These are phyloP conservation scores for Cyclocybe aegerita DNA, from an alignment of 768 basidiomycete genomes.

Conservation along the genomic window DNA sequence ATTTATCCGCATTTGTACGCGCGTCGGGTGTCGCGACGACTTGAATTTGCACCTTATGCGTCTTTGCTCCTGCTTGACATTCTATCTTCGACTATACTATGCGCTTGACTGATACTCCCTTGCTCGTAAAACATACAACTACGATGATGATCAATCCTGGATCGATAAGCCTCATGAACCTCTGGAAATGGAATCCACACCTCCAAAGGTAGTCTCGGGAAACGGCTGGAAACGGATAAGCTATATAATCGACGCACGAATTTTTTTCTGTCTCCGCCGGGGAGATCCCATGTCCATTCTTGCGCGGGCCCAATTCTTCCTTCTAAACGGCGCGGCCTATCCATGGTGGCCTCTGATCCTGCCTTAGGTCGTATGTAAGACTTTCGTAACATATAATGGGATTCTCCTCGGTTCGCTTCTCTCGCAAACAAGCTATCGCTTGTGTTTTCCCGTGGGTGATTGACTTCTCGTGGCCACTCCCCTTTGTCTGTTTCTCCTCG, in stretches of 20 bases:
- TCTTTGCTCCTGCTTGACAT: not conserved
- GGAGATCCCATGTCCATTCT: constrained; percentile 8
- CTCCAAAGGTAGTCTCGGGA: not conserved
- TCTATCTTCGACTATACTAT: no score
- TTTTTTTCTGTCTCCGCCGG: constrained; percentile 22
- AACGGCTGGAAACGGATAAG: not conserved
- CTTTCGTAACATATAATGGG: constrained; percentile 15
- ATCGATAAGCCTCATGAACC: not conserved
- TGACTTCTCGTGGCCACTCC: constrained; percentile 8
- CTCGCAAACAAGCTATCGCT: not conserved
- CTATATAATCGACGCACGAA: constrained; percentile 11
- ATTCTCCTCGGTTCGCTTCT: constrained; percentile 11
- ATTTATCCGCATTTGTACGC: not conserved
- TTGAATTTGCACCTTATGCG: no score
- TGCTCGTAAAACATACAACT: not conserved
- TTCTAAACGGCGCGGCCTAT: not conserved
- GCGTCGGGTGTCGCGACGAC: not conserved
- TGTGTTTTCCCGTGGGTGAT: constrained; percentile 5
- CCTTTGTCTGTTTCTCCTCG: constrained; percentile 2
- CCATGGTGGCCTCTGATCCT: constrained; percentile 16
- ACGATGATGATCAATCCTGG: not conserved
- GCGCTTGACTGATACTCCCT: no score
- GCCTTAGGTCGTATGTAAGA: constrained; percentile 5
- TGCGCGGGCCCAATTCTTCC: constrained; percentile 17
- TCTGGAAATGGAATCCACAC: constrained; percentile 1